phyloP scores from a whole-genome alignment of 2,329 filamentous ascomycete genomes.

The Botrytis fabae region DNA sequence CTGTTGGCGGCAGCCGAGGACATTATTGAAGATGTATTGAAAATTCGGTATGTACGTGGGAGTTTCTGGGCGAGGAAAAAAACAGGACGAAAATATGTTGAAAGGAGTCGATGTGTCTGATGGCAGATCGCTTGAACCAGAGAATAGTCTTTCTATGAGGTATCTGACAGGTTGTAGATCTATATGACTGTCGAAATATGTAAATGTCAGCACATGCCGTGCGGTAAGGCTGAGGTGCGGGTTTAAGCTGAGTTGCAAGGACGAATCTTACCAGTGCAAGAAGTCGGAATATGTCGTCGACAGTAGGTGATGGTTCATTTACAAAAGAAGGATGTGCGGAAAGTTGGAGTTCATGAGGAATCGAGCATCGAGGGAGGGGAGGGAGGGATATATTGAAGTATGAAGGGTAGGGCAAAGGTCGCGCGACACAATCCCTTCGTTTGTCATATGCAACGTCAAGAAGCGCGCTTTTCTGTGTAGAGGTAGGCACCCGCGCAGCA shows the following conservation, averaged over 20 bases:
- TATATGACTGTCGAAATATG: constrained; percentile 41
- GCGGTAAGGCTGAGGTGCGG: constrained; percentile 39
- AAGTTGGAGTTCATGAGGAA: constrained; percentile 33
- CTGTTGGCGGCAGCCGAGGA: constrained; percentile 42
- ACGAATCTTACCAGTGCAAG: constrained; percentile 37
- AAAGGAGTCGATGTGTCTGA: constrained; percentile 29
- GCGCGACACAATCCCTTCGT: constrained; percentile 42
- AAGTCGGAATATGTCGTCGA: constrained; percentile 40
- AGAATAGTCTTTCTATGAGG: constrained; percentile 33
- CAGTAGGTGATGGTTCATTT: constrained; percentile 39
- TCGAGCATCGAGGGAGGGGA: constrained; percentile 39
- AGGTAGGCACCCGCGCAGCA: constrained; percentile 39
- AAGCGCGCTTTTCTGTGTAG: constrained; percentile 35
- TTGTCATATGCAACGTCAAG: constrained; percentile 41
- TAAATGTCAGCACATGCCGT: constrained; percentile 39
- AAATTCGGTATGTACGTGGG: constrained; percentile 27
- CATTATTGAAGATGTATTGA: constrained; percentile 42
- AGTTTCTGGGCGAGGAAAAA: constrained; percentile 24
- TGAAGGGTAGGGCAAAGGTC: constrained; percentile 38
- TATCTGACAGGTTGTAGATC: constrained; percentile 40
- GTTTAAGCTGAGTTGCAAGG: constrained; percentile 33
- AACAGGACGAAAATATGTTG: constrained; percentile 28
- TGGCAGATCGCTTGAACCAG: constrained; percentile 31
- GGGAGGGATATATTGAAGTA: constrained; percentile 37
- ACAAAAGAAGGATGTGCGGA: constrained; percentile 36